These are phyloP conservation scores for Colletotrichum theobromicola DNA, from an alignment of 2,329 filamentous ascomycete species.

Conservation along the genomic window DNA sequence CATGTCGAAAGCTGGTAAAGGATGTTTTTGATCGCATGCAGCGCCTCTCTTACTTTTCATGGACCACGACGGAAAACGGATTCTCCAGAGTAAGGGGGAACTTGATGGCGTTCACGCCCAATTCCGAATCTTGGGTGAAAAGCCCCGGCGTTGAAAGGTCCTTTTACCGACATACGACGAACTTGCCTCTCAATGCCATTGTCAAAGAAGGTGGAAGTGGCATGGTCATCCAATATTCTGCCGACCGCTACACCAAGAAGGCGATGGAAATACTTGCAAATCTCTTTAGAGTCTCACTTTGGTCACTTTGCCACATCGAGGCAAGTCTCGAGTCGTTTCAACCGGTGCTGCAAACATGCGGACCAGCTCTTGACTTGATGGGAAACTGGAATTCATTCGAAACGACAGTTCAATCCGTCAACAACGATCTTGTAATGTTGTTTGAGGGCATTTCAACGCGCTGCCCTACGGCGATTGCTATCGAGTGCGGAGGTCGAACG, in stretches of 20 bases:
- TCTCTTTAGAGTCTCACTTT: neutral
- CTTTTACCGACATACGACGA: neutral
- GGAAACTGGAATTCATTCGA: neutral
- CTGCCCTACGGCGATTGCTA: neutral
- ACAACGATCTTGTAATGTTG: neutral
- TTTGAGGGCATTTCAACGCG: neutral
- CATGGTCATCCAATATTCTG: neutral
- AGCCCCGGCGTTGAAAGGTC: neutral
- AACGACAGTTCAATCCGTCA: neutral
- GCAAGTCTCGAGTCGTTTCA: neutral
- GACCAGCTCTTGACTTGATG: neutral
- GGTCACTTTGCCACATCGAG: neutral
- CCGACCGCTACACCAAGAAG: neutral
- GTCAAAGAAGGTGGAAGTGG: neutral
- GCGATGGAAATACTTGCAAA: neutral
- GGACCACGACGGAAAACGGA: constrained; percentile 22
- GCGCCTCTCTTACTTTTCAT: constrained; percentile 11
- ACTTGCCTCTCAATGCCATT: neutral
- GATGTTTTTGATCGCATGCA: neutral
- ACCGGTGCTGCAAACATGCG: neutral
- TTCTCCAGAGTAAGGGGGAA: neutral
- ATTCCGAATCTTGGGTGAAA: neutral
- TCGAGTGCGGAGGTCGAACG: neutral
- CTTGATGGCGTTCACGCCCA: neutral
- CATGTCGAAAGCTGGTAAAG: constrained; percentile 19